These are phyloP conservation scores for Chaetomium sp. DNA, from an alignment of 2,329 filamentous ascomycete genomes.

Conservation along the genomic window DNA sequence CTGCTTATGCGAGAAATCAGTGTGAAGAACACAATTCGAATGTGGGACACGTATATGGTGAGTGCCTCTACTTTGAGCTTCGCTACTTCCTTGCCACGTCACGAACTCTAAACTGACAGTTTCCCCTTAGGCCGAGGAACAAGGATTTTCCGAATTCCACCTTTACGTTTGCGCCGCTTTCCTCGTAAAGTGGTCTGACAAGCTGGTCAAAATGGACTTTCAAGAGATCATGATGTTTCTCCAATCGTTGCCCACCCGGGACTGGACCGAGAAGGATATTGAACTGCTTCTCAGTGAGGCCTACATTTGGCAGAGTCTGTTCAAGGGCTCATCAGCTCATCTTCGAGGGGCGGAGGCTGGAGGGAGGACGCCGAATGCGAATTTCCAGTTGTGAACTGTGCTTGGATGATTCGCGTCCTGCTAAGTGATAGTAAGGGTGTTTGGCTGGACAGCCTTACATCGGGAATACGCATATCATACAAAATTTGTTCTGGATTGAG, in stretches of 20 bases:
- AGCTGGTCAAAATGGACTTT: conserved; percentile 95
- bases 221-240: conserved; percentile 99
- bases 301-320: conserved; percentile 97
- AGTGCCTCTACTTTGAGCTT: conserved; percentile 27
- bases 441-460: neutral
- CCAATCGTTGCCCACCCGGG: conserved; percentile 83
- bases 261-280: conserved; percentile 98
- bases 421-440: neutral
- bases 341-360: conserved; percentile 48
- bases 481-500: neutral
- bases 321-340: conserved; percentile 90
- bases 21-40: conserved; percentile 91
- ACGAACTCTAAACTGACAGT: neutral
- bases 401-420: neutral
- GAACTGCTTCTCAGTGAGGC: conserved; percentile 92
- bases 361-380: conserved; percentile 33
- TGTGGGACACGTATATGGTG: conserved; percentile 99
- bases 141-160: conserved; percentile 97
- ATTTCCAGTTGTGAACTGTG: conserved; percentile 32
- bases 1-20: conserved; percentile 96
- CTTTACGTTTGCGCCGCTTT: conserved; percentile 98
- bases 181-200: conserved; percentile 95
- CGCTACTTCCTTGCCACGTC: neutral
- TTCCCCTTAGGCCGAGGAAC: conserved; percentile 76
- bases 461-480: neutral